Conservation (phyloP, 495 filamentous ascomycete species). For the Staphylotrichum tortipilum region DNA sequence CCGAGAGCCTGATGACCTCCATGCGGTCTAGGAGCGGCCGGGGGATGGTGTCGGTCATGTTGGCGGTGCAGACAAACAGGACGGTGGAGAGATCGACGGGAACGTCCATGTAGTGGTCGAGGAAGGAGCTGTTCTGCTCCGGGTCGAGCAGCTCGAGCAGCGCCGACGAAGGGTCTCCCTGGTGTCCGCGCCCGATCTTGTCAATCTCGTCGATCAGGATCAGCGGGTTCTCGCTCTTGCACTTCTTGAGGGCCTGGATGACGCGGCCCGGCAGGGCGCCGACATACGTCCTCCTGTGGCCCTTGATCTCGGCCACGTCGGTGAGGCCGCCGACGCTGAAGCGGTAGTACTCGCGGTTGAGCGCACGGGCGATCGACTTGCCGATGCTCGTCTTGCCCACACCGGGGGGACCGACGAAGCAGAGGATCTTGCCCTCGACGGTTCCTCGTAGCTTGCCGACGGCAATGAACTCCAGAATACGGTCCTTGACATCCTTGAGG, state of each 20-base stretch:
- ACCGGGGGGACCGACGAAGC: slow-evolving; percentile 89
- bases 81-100: slow-evolving; percentile 97
- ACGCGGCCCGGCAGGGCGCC: slow-evolving; percentile 92
- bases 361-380: slow-evolving; percentile 89
- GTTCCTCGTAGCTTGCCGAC: slow-evolving; percentile 95
- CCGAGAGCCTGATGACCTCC: slow-evolving; percentile 95
- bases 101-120: slow-evolving; percentile 99
- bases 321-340: slow-evolving; percentile 96
- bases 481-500: slow-evolving; percentile 96
- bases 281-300: slow-evolving; percentile 92
- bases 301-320: slow-evolving; percentile 99
- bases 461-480: slow-evolving; percentile 97
- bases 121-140: slow-evolving; percentile 93
- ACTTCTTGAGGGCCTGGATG: slow-evolving; percentile 98
- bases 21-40: slow-evolving; percentile 91
- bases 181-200: slow-evolving; percentile 92
- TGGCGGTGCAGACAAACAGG: slow-evolving; percentile 97
- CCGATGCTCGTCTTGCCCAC: slow-evolving; percentile 99
- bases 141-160: slow-evolving; percentile 92
- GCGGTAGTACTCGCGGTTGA: slow-evolving; percentile 93
- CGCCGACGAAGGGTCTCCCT: slow-evolving; percentile 92
- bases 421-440: slow-evolving; percentile 97
- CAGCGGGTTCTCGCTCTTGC: slow-evolving; percentile 95
- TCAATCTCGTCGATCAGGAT: slow-evolving; percentile 97
- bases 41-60: slow-evolving; percentile 98